phyloP scores from a whole-genome alignment of 2,329 filamentous ascomycete genomes.

The Dactylellina leptospora region DNA sequence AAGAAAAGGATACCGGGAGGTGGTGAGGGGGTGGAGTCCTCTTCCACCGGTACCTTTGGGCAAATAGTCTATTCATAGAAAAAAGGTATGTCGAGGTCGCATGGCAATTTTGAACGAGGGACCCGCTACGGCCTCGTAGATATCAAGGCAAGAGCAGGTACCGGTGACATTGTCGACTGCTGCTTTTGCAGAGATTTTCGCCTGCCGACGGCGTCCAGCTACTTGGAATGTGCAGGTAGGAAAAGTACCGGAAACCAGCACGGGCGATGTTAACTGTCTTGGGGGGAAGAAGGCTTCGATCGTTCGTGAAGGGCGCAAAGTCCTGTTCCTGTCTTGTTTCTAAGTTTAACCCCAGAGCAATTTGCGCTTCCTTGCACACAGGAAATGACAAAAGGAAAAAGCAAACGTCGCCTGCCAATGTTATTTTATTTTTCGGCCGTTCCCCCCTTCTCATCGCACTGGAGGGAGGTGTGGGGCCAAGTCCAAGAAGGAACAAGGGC shows the following conservation, averaged over 20 bases:
- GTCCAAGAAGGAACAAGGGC: conserved; percentile 39
- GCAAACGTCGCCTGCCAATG: conserved; percentile 27
- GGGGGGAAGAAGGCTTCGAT: conserved; percentile 41
- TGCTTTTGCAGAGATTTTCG: conserved; percentile 31
- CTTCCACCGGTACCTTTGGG: conserved; percentile 43
- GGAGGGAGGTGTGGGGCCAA: conserved; percentile 45
- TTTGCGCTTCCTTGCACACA: conserved; percentile 54
- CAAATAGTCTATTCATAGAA: conserved; percentile 54
- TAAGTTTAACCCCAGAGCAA: conserved; percentile 54
- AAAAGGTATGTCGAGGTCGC: conserved; percentile 53
- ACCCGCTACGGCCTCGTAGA: conserved; percentile 28
- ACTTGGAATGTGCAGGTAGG: conserved; percentile 38
- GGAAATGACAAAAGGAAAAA: conserved; percentile 53
- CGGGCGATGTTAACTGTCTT: conserved; percentile 26
- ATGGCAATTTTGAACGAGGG: conserved; percentile 44
- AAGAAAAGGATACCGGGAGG: conserved; percentile 47
- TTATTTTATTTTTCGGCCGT: conserved; percentile 21
- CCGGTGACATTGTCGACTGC: conserved; percentile 40
- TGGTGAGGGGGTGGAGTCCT: conserved; percentile 43
- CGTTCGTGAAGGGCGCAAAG: conserved; percentile 45
- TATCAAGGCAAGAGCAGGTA: conserved; percentile 31
- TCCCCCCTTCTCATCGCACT: conserved; percentile 33
- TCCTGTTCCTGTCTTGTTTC: conserved; percentile 52
- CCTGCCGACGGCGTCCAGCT: conserved; percentile 29
- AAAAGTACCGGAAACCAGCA: conserved; percentile 43